phyloP scores from a whole-genome alignment of 1,284 basidiomycete species.

The Pseudomicrostroma phylloplanum region DNA sequence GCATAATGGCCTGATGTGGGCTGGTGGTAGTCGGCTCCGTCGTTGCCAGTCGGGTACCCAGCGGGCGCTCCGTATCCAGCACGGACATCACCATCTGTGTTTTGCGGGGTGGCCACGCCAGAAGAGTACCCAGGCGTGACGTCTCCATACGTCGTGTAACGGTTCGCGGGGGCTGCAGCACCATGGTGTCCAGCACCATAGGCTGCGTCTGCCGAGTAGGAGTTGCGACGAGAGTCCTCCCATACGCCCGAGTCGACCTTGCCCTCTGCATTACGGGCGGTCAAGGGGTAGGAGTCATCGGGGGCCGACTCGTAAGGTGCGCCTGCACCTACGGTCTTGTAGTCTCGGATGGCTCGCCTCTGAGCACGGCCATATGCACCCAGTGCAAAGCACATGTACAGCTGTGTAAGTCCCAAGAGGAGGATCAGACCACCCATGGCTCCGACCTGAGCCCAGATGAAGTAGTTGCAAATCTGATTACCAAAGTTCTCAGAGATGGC shows the following conservation, averaged over 20 bases:
- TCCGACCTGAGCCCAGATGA: constrained; percentile 46
- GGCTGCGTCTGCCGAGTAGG: not conserved
- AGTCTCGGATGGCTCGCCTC: not conserved
- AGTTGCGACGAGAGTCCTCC: constrained; percentile 3
- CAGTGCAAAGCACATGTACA: constrained; percentile 48
- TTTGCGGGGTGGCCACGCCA: too few species aligned
- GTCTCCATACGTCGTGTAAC: too few species aligned
- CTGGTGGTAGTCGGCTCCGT: too few species aligned
- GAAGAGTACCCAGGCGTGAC: too few species aligned
- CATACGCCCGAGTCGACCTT: not conserved
- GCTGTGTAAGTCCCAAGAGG: constrained; percentile 44
- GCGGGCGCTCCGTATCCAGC: too few species aligned
- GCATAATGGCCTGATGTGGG: too few species aligned
- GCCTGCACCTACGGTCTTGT: not conserved
- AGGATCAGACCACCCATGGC: constrained; percentile 40
- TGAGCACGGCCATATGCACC: constrained; percentile 28
- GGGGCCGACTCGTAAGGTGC: not conserved
- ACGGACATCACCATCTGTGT: too few species aligned
- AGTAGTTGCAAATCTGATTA: constrained; percentile 38
- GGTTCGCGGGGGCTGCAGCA: too few species aligned
- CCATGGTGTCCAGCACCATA: not conserved
- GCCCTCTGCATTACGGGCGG: not conserved
- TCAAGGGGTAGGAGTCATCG: not conserved
- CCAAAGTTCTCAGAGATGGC: constrained; percentile 19
- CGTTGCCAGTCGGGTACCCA: too few species aligned